These are phyloP conservation scores for Thielaviopsis euricoi DNA, from an alignment of 2,329 filamentous ascomycete genomes.

Conservation along the genomic window DNA sequence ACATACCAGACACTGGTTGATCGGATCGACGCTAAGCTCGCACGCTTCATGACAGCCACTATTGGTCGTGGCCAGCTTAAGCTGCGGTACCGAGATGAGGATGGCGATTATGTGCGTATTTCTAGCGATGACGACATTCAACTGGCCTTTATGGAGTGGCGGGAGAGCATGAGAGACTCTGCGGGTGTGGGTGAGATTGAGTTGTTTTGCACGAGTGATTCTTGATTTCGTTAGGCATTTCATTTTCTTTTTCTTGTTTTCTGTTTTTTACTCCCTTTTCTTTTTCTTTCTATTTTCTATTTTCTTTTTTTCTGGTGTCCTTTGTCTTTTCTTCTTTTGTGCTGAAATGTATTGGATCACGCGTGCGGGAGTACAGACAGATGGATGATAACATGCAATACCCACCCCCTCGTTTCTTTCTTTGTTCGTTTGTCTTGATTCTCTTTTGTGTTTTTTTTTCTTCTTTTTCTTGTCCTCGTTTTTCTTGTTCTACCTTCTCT, in stretches of 20 bases:
- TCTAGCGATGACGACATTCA: conserved; percentile 93
- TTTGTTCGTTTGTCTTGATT: background rate
- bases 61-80: conserved; percentile 71
- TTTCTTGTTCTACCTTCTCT: background rate
- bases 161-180: conserved; percentile 40
- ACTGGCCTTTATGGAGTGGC: conserved; percentile 89
- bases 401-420: background rate
- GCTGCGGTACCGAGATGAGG: conserved; percentile 79
- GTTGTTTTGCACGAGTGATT: conserved; percentile 55
- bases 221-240: conserved; percentile 11
- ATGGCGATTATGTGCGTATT: conserved; percentile 85
- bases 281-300: background rate
- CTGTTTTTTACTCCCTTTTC: background rate
- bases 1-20: conserved; percentile 87
- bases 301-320: conserved; percentile 1
- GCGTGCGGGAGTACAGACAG: too few relatives aligned
- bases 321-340: conserved; percentile 1
- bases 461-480: conserved; percentile 15
- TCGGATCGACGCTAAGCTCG: conserved; percentile 88
- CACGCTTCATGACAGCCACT: conserved; percentile 67
- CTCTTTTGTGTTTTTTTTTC: conserved; percentile 14
- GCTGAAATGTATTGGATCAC: too few relatives aligned
- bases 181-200: conserved; percentile 80
- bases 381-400: too few relatives aligned
- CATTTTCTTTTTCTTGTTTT: background rate